Conservation (phyloP, 352 stramenopile genomes). For the Aphanomyces astaci region DNA sequence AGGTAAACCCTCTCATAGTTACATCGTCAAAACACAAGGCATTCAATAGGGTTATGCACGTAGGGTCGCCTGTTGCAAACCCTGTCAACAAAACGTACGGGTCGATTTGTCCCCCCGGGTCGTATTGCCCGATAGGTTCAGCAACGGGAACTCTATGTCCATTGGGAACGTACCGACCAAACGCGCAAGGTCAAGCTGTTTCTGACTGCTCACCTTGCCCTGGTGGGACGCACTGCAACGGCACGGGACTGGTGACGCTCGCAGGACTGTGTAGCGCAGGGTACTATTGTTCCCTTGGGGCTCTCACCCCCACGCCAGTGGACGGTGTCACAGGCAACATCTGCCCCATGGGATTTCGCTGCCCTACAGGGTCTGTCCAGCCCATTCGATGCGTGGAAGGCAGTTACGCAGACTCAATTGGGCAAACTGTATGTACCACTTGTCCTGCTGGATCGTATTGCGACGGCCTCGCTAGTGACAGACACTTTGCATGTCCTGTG, state of each 20-base stretch:
- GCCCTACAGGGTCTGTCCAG: constrained; percentile 48
- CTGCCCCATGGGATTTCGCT: constrained; percentile 72
- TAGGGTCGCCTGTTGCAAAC: constrained; percentile 2
- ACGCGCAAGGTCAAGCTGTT: neutral
- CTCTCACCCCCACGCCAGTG: constrained; percentile 15
- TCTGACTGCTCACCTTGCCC: constrained; percentile 6
- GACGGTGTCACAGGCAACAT: constrained; percentile 34
- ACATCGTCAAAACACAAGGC: too few species aligned
- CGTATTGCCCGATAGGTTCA: constrained; percentile 1
- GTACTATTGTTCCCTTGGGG: constrained; percentile 30
- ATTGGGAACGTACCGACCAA: constrained; percentile 8
- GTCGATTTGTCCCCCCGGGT: neutral
- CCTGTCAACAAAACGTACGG: neutral
- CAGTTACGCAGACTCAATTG: neutral
- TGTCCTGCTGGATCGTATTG: constrained; percentile 84
- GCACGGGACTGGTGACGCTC: neutral
- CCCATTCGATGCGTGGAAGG: constrained; percentile 7
- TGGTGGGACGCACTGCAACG: constrained; percentile 10
- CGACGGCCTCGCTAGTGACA: constrained; percentile 37
- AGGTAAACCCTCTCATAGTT: constrained; percentile 13
- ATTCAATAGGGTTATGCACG: neutral
- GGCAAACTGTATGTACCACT: constrained; percentile 51
- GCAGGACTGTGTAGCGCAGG: constrained; percentile 26
- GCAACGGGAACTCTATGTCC: constrained; percentile 2
- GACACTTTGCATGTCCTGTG: constrained; percentile 33